Base-by-base conservation (phyloP, 805 yeast species). In the Kodamaea leandrae region DNA sequence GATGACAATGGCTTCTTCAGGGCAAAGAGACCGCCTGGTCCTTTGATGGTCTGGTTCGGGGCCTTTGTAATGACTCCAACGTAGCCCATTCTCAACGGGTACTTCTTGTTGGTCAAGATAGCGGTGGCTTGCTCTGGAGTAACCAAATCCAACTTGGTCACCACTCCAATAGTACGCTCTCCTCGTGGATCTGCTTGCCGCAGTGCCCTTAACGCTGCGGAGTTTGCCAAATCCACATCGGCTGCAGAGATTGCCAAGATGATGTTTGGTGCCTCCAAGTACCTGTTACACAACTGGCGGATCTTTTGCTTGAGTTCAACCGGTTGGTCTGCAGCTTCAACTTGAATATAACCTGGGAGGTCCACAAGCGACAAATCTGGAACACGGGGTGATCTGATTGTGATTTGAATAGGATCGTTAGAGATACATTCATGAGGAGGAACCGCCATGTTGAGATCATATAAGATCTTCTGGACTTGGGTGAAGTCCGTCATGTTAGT, bases 281-380 rank as follows among this genome's bases (percentile, higher is more conserved):
- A 93, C 58, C 80, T 79, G 50, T 86, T 86, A 64, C 98, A 93
- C 21, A 93, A 69, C 39, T 74, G 78, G 44, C 86, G 71, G 51
- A 93, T 93, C 57, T 82, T 86, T 21, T 75, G 73, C 55, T 91
- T 91, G 45, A 93, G 73, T 43, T 82, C 86, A 3, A 74, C 64
- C 1, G 99, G 99, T 64, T 93, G 99, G 61, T 91, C 98, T 2
- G 95, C 90, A 2, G 98, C 95, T 58, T 93, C 96, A 4, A 93
- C 80, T 61, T 93, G 99, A 49, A 93, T 95, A 59, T 93, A 93
- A 6, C 99, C 99, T 0, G 99, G 99, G 45, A 93, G 71, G 68
- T 93, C 99, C 14, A 95, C 96, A 49, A 93, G 68, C 0, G 97
- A 87, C 41, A 93, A 71, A 64, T 95, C 99, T 0, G 99, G 75